Base-by-base conservation (phyloP, 352 stramenopile genomes). In the Globisporangium mamillatum region DNA sequence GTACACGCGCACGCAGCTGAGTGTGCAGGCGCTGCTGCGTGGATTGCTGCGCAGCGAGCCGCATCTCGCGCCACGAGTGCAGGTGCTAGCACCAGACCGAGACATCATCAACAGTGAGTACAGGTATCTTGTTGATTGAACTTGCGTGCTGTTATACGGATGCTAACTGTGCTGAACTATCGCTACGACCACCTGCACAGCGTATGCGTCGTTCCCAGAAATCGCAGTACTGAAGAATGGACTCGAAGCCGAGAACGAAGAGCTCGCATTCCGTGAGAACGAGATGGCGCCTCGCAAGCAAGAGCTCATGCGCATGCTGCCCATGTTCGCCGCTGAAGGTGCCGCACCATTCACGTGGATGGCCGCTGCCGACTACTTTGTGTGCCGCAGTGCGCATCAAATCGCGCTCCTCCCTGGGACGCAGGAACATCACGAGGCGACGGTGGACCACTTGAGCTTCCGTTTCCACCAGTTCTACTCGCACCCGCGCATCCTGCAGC, bases 401-500 rank as follows among this genome's bases (percentile, higher is more conserved):
- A 55, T 86, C 16, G 68, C 84, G 18, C 78, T 81, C 27, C 67
- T 95, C 16, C 69, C 77, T 27, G 80, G 83, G 3, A 92, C 85
- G 0, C 75, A 91, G 65, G 64, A 69, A 7, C 73, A 85, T 12
- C 34, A 57, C 9, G 64, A 87, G 24, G 74, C 64, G 1, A 76
- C 74, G 0, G 68, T 83, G 63, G 67, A 74, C 24, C 86, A 95
- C 66, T 75, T 93, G 32, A 77, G 78, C 24, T 92, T 87, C 59
- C 84, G 88, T 60, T 95, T 94, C 60, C 80, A 92, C 54, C 78
- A 92, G 71, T 95, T 92, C 66, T 95, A 94, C 68, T 84, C 86
- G 32, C 64, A 95, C 70, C 71, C 64, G 22, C 77, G 71, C 58
- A 92, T 95, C 61, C 64, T 91, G 16, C 80, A 80, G 44, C 75